A percentile compares a stretch with the other conserved stretches of the same genome.
These are phyloP conservation scores for Sechiopsis laciniata DNA, from an alignment of 306 rosid genomes.

Conservation along the genomic window DNA sequence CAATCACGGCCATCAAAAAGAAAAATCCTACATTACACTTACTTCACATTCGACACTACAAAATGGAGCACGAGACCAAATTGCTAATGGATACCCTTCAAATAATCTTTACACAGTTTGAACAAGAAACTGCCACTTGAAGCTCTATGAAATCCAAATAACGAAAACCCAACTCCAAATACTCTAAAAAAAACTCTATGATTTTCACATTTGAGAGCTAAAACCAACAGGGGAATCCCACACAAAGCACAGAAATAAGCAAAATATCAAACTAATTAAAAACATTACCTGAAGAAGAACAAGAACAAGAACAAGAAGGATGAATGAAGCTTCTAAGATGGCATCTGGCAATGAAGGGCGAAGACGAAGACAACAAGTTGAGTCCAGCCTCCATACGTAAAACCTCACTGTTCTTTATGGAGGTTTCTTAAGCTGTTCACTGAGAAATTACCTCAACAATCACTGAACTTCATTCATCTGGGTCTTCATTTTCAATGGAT, in stretches of 20 bases:
- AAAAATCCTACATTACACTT: not conserved
- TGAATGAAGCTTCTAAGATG: constrained; percentile 44
- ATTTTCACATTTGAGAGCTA: constrained; percentile 6
- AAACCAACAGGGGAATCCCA: not conserved
- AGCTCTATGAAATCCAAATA: not conserved
- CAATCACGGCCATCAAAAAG: too few relatives aligned
- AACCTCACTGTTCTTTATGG: not conserved
- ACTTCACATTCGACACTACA: not conserved
- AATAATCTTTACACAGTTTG: too few relatives aligned
- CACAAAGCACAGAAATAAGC: not conserved
- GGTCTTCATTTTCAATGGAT: not conserved
- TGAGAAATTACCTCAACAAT: not conserved
- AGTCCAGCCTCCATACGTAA: constrained; percentile 60
- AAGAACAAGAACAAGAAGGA: constrained; percentile 40
- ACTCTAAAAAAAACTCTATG: not conserved
- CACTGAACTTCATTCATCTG: not conserved
- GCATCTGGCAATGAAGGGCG: constrained; percentile 52
- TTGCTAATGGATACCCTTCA: not conserved
- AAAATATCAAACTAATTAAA: not conserved
- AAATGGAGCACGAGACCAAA: not conserved
- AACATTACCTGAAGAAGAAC: constrained; percentile 33
- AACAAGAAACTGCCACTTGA: not conserved
- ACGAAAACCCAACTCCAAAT: not conserved
- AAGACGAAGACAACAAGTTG: constrained; percentile 49
- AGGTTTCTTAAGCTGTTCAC: not conserved